These are phyloP conservation scores for Pythium myriotylum DNA, from an alignment of 352 stramenopile species.

Conservation along the genomic window DNA sequence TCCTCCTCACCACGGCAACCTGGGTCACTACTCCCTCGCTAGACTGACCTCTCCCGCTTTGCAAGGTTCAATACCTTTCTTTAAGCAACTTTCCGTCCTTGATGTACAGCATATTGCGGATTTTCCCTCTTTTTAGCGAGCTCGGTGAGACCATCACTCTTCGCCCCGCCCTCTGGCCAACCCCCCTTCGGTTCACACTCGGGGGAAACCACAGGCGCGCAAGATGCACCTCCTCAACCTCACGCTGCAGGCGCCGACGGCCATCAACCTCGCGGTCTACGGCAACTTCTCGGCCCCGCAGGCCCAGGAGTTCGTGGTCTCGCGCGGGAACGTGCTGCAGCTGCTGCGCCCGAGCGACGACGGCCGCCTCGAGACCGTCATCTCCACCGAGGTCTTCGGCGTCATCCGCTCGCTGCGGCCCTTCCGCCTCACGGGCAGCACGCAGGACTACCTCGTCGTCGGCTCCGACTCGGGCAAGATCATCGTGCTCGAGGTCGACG, in stretches of 20 bases:
- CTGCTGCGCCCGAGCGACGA: conserved; percentile 86
- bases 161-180: not conserved
- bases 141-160: conserved; percentile 24
- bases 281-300: conserved; percentile 92
- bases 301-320: conserved; percentile 95
- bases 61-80: not conserved
- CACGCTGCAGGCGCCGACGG: conserved; percentile 84
- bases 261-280: conserved; percentile 84
- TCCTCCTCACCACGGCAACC: too few relatives aligned
- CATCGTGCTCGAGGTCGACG: conserved; percentile 95
- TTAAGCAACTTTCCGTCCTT: not conserved
- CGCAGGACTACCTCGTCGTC: conserved; percentile 96
- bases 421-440: conserved; percentile 86
- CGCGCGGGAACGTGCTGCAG: conserved; percentile 93
- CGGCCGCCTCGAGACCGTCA: conserved; percentile 76
- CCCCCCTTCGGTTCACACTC: conserved; percentile 24
- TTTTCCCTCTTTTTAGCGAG: conserved; percentile 4
- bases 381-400: conserved; percentile 89
- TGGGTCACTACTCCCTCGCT: not conserved
- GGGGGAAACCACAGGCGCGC: conserved; percentile 5
- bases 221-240: conserved; percentile 89
- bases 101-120: too few relatives aligned
- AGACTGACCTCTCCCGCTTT: not conserved
- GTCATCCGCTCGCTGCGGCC: conserved; percentile 91
- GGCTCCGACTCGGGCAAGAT: conserved; percentile 96